These are phyloP conservation scores for Balansia obtecta DNA, from an alignment of 2,329 filamentous ascomycete genomes.

Conservation along the genomic window DNA sequence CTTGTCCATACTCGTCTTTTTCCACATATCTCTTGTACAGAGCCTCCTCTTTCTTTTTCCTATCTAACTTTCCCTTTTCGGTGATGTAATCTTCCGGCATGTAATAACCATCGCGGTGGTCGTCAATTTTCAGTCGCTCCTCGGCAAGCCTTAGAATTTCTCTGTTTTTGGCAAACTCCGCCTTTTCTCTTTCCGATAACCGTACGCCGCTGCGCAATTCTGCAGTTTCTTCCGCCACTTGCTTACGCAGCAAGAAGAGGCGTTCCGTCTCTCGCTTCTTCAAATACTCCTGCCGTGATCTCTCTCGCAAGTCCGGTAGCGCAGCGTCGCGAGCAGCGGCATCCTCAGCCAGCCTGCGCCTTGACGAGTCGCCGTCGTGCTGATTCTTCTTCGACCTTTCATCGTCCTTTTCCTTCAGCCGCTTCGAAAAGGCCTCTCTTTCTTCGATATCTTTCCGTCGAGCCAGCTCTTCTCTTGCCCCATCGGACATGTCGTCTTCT, in stretches of 20 bases:
- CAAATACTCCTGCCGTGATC: constrained; percentile 84
- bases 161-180: constrained; percentile 78
- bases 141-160: constrained; percentile 73
- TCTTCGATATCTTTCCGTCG: constrained; percentile 59
- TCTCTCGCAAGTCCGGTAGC: constrained; percentile 68
- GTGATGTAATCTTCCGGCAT: constrained; percentile 94
- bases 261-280: constrained; percentile 85
- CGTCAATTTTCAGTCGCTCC: constrained; percentile 76
- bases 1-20: constrained; percentile 73
- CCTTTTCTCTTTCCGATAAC: constrained; percentile 67
- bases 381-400: constrained; percentile 57
- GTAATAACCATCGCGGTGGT: constrained; percentile 81
- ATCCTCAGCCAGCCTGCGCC: constrained; percentile 39
- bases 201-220: constrained; percentile 66
- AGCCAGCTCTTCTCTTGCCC: constrained; percentile 42
- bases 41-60: constrained; percentile 76
- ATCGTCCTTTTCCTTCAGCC: constrained; percentile 60
- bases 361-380: constrained; percentile 42
- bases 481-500: constrained; percentile 42
- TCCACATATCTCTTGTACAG: constrained; percentile 88
- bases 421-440: constrained; percentile 66
- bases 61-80: constrained; percentile 80
- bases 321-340: constrained; percentile 54
- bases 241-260: constrained; percentile 72
- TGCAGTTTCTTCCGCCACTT: constrained; percentile 78